A percentile compares a stretch with the other conserved stretches of the same genome.
These are phyloP conservation scores for Amanita brunnescens DNA, from an alignment of 768 basidiomycete genomes.

Conservation along the genomic window DNA sequence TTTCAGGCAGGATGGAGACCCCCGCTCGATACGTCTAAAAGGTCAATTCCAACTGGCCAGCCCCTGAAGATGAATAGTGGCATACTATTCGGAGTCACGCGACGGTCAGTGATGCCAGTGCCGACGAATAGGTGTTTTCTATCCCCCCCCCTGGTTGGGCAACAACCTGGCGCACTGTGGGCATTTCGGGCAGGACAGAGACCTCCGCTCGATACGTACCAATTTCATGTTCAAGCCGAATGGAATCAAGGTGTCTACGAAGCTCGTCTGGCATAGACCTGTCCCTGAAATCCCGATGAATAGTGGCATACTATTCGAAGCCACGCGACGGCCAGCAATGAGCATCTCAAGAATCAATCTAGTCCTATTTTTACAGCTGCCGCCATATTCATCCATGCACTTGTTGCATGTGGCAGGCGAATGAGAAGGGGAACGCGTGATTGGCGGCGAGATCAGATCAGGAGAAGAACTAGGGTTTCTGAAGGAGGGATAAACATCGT, in stretches of 20 bases:
- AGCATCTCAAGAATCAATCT: constrained; percentile 56
- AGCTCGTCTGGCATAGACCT: constrained; percentile 43
- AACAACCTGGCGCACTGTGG: constrained; percentile 18
- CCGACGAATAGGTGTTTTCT: constrained; percentile 26
- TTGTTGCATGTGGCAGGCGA: too few species aligned
- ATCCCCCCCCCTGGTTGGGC: too few species aligned
- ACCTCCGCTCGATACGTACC: constrained; percentile 64
- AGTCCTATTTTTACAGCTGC: constrained; percentile 62
- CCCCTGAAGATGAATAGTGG: constrained; percentile 63
- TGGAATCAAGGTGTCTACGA: constrained; percentile 45
- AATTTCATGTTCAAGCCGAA: constrained; percentile 52
- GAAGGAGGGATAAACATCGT: too few species aligned
- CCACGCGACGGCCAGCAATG: constrained; percentile 51
- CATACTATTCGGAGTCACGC: too few species aligned
- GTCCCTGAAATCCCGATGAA: constrained; percentile 68
- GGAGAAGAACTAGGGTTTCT: too few species aligned
- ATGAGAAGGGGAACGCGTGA: too few species aligned
- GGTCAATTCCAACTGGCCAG: constrained; percentile 47
- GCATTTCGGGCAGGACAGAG: constrained; percentile 35
- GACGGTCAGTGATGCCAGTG: constrained; percentile 38
- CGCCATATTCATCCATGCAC: constrained; percentile 65
- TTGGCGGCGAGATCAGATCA: too few species aligned
- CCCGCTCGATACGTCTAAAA: constrained; percentile 60
- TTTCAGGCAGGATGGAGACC: constrained; percentile 43
- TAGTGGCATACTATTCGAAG: constrained; percentile 55